A percentile compares a stretch with the other conserved stretches of the same genome.
Conservation (phyloP, 441 rosid genomes). For the Erysimum cheiri region DNA sequence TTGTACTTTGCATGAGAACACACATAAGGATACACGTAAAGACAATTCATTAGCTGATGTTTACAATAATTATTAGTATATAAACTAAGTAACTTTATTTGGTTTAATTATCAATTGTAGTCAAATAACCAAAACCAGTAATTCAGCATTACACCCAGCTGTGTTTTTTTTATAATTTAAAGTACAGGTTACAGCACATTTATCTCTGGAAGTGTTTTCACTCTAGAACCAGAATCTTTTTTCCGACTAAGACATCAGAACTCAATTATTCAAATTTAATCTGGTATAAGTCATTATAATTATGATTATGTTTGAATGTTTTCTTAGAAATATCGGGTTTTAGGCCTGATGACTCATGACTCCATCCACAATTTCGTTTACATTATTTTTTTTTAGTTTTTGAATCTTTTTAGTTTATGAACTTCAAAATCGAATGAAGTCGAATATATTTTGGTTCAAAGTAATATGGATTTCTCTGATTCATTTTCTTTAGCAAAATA, state of each 20-base stretch:
- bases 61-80: not conserved
- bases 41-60: conserved; percentile 20
- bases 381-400: not conserved
- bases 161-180: not conserved
- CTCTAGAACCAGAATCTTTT: conserved; percentile 25
- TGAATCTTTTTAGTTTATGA: not conserved
- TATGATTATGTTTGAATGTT: not conserved
- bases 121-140: conserved; percentile 14
- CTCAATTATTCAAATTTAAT: conserved; percentile 28
- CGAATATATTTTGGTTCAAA: not conserved
- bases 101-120: not conserved
- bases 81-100: not conserved
- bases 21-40: conserved; percentile 21
- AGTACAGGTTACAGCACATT: conserved; percentile 12
- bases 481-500: not conserved
- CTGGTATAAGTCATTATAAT: conserved; percentile 32
- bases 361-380: not conserved
- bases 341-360: not conserved
- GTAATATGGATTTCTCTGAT: not conserved
- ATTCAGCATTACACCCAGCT: conserved; percentile 7
- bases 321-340: conserved; percentile 5
- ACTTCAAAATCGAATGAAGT: not conserved
- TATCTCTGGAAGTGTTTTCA: conserved; percentile 33
- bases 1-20: conserved; percentile 11
- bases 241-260: conserved; percentile 12